Base-by-base conservation (phyloP, 1,284 basidiomycete genomes). In the Inonotus hispidus region DNA sequence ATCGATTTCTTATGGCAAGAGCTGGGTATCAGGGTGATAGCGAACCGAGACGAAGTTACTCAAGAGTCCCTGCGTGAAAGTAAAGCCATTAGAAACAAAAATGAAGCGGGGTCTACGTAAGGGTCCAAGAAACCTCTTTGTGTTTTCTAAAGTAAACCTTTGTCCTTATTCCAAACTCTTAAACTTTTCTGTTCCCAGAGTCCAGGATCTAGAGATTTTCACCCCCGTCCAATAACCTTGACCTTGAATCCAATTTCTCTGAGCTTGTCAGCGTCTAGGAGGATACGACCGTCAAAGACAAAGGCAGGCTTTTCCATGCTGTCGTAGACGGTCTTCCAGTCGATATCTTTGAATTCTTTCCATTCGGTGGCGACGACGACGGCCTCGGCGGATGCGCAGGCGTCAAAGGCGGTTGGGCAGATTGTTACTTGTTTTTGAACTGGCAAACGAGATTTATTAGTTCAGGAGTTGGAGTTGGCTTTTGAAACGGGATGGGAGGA, bases 241-340 rank as follows among this genome's bases (percentile, higher is more conserved):
- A 96, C 96, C 76, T 88, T 91, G 86, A 98, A 99, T 50, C 96
- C 96, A 69, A 98, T 96, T 71, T 84, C 74, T 68, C 84, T 83
- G 64, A 99, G 80, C 72, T 82, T 82, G 60, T 87, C 84, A 13
- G 85, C 85, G 72, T 98, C 90, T 59, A 98, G 80, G 69, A 98
- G 78, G 62, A 93, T 79, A 43, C 95, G 82, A 2, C 94, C 95
- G 70, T 99, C 96, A 70, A 98, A 98, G 66, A 97, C 82, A 71
- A 96, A 95, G 10, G 93, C 93, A 38, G 96, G 96, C 81, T 98
- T 98, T 72, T 90, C 91, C 93, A 98, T 98, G 69, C 82, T 78
- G 62, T 78, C 74, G 78, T 98, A 97, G 47, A 98, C 88, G 54
- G 76, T 74, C 69, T 83, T 74, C 96, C 96, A 99, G 76, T 97